phyloP scores from a whole-genome alignment of 768 basidiomycete species.

The Boletellus ananiceps region DNA sequence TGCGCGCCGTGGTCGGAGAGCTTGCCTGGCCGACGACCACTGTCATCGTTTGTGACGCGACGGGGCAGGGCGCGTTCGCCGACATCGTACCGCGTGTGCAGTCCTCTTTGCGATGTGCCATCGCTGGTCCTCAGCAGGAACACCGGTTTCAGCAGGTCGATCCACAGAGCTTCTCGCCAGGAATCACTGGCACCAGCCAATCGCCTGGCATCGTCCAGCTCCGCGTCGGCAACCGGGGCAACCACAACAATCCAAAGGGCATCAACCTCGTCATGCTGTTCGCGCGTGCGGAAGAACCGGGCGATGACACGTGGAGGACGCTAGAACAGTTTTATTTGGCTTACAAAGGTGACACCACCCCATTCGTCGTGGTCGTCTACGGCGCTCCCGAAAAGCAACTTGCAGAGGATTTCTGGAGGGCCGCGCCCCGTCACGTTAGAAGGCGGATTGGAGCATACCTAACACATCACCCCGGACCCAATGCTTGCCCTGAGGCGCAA shows the following conservation, averaged over 20 bases:
- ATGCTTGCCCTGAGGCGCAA: constrained; percentile 2
- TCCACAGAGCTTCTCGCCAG: constrained; percentile 14
- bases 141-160: too few relatives aligned
- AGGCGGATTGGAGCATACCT: too few relatives aligned
- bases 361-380: constrained; percentile 16
- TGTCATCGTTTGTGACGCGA: too few relatives aligned
- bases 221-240: background rate
- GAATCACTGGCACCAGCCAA: constrained; percentile 9
- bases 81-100: too few relatives aligned
- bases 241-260: background rate
- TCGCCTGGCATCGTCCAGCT: background rate
- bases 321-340: constrained; percentile 12
- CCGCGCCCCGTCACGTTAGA: too few relatives aligned
- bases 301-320: constrained; percentile 9
- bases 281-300: constrained; percentile 3
- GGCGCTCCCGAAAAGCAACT: constrained; percentile 3
- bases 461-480: too few relatives aligned
- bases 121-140: background rate
- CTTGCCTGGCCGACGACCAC: too few relatives aligned
- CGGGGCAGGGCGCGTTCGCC: too few relatives aligned
- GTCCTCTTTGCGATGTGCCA: too few relatives aligned
- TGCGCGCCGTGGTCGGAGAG: constrained; percentile 11
- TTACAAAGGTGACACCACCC: constrained; percentile 14
- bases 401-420: constrained; percentile 1
- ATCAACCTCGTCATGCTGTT: constrained; percentile 16